These are phyloP conservation scores for Elongisporangium anandrum DNA, from an alignment of 352 stramenopile genomes.

Conservation along the genomic window DNA sequence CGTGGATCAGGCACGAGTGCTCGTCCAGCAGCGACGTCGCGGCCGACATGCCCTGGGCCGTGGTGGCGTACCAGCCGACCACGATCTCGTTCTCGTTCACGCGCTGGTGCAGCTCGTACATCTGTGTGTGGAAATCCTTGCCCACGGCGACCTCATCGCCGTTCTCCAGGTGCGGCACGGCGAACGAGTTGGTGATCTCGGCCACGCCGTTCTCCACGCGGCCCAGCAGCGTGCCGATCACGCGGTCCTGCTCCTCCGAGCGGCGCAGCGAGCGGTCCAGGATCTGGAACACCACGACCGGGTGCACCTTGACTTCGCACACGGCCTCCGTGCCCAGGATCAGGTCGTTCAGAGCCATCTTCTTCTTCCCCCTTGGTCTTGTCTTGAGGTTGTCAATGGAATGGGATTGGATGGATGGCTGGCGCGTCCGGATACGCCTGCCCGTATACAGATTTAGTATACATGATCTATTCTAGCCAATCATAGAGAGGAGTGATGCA, in stretches of 20 bases:
- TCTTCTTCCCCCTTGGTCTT: slow-evolving; percentile 7
- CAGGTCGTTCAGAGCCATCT: slow-evolving; percentile 37
- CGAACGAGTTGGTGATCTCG: slow-evolving; percentile 95
- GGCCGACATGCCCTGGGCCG: slow-evolving; percentile 21
- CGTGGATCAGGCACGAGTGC: slow-evolving; percentile 96
- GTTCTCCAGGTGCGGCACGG: slow-evolving; percentile 96
- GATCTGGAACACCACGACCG: slow-evolving; percentile 96
- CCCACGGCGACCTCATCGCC: slow-evolving; percentile 95
- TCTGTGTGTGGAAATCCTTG: slow-evolving; percentile 98
- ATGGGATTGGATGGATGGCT: slow-evolving; percentile 3
- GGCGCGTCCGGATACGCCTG: slow-evolving; percentile 3
- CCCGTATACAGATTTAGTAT: not conserved
- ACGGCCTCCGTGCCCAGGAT: slow-evolving; percentile 80
- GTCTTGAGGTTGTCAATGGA: not conserved
- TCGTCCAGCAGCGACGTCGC: slow-evolving; percentile 85
- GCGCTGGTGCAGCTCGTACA: slow-evolving; percentile 94
- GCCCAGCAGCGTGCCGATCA: slow-evolving; percentile 97
- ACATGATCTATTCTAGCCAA: not conserved
- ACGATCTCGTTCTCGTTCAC: slow-evolving; percentile 95
- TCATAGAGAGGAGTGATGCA: not conserved
- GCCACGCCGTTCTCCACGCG: slow-evolving; percentile 80
- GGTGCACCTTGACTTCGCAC: slow-evolving; percentile 89
- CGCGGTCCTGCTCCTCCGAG: slow-evolving; percentile 90
- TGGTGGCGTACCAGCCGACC: slow-evolving; percentile 96
- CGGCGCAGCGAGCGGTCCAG: slow-evolving; percentile 95